Conservation (phyloP, 2,329 filamentous ascomycete species). For the Fusarium subglutinans region DNA sequence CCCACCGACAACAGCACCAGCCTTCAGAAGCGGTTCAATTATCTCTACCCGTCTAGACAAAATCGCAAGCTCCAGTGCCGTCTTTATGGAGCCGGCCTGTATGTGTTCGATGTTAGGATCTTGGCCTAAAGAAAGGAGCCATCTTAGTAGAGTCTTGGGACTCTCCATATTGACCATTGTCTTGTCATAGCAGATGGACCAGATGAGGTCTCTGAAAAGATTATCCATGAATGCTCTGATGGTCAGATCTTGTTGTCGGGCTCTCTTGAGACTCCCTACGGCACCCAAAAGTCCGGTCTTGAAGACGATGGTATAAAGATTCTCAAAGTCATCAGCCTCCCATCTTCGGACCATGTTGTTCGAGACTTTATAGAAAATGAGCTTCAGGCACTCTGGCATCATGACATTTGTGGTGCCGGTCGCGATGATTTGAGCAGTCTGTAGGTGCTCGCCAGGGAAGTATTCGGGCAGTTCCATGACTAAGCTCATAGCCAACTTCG, state of each 20-base stretch:
- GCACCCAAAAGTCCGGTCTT: neutral
- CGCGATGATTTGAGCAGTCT: fast-evolving
- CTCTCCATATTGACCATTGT: fast-evolving
- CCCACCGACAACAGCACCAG: fast-evolving
- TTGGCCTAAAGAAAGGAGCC: neutral
- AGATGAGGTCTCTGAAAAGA: fast-evolving
- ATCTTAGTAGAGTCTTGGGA: fast-evolving
- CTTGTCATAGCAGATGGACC: fast-evolving
- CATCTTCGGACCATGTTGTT: fast-evolving
- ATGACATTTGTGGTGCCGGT: fast-evolving
- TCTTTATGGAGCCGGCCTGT: fast-evolving
- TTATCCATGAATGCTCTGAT: neutral
- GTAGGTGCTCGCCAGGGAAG: neutral
- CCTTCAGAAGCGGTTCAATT: neutral
- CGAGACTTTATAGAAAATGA: fast-evolving
- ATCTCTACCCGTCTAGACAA: neutral
- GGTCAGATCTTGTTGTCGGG: neutral
- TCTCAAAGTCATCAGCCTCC: neutral
- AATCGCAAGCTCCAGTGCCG: fast-evolving
- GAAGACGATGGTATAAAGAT: fast-evolving
- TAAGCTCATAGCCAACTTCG: fast-evolving
- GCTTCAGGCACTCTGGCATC: neutral
- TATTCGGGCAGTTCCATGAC: neutral
- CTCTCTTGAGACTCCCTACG: fast-evolving
- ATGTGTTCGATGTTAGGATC: fast-evolving